Conservation (phyloP, 2,329 filamentous ascomycete genomes). For the Penicillium griseofulvum region DNA sequence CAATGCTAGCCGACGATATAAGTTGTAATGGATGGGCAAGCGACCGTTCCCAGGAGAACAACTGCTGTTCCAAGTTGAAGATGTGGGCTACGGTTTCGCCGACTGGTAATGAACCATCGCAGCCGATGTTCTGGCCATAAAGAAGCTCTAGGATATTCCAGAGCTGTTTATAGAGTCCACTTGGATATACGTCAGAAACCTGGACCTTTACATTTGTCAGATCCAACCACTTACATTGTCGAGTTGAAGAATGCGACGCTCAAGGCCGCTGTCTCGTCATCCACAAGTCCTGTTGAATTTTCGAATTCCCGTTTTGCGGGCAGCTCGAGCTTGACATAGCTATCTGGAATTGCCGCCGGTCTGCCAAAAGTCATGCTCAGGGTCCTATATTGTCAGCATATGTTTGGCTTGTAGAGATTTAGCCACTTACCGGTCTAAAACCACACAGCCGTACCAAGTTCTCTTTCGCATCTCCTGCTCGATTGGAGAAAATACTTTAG, state of each 20-base stretch:
- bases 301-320: conserved; percentile 22
- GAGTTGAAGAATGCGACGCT: conserved; percentile 22
- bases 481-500: conserved; percentile 36
- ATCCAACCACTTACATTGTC: conserved; percentile 20
- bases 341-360: conserved; percentile 47
- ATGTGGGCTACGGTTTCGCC: conserved; percentile 35
- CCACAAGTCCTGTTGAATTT: background rate
- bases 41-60: conserved; percentile 17
- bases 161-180: conserved; percentile 32
- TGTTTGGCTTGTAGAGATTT: background rate
- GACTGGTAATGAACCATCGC: conserved; percentile 23
- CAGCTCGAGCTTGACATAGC: conserved; percentile 43
- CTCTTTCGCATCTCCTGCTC: conserved; percentile 51
- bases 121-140: conserved; percentile 48
- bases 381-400: conserved; percentile 28
- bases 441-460: conserved; percentile 51
- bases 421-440: conserved; percentile 44
- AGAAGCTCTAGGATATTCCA: conserved; percentile 40
- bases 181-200: background rate
- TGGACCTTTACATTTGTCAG: background rate
- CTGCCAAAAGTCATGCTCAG: conserved; percentile 55
- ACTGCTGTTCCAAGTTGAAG: conserved; percentile 23
- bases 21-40: conserved; percentile 13
- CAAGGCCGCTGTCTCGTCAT: background rate
- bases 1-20: background rate